Evolutionary conservation across 1,139 yeast genomes (phyloP).

Genomic region (Scheffersomyces insectosa): DNA sequence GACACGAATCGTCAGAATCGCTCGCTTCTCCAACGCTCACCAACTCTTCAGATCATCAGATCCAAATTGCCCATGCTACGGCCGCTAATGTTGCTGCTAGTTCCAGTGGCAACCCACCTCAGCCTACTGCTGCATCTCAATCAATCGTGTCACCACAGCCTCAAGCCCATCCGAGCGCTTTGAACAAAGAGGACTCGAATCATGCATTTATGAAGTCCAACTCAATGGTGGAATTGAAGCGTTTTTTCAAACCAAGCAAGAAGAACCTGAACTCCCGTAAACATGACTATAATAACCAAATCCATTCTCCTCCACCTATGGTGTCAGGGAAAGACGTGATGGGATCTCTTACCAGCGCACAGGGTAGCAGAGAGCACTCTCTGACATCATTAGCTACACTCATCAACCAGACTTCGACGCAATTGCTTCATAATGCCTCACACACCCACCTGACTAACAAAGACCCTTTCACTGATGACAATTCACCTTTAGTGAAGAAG

Average conservation of each 20-base stretch:
- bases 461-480: constrained; percentile 52
- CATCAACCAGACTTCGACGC: constrained; percentile 47
- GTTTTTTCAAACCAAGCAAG: constrained; percentile 43
- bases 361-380: constrained; percentile 36
- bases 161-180: constrained; percentile 12
- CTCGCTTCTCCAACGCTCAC: constrained; percentile 34
- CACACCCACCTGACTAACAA: constrained; percentile 26
- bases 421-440: constrained; percentile 42
- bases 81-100: not conserved
- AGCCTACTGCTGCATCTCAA: not conserved
- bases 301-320: constrained; percentile 35
- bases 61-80: not conserved
- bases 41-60: constrained; percentile 23
- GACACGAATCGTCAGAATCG: constrained; percentile 40
- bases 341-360: constrained; percentile 5
- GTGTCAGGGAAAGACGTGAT: constrained; percentile 8
- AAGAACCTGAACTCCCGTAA: constrained; percentile 27
- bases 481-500: constrained; percentile 71
- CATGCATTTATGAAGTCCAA: constrained; percentile 35
- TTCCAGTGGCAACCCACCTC: not conserved
- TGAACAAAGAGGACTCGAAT: constrained; percentile 28
- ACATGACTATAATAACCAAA: constrained; percentile 24
- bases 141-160: constrained; percentile 1
- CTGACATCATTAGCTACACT: constrained; percentile 44
- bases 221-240: constrained; percentile 44